Conservation (phyloP, 345 rosid genomes). For the Dimocarpus longan region DNA sequence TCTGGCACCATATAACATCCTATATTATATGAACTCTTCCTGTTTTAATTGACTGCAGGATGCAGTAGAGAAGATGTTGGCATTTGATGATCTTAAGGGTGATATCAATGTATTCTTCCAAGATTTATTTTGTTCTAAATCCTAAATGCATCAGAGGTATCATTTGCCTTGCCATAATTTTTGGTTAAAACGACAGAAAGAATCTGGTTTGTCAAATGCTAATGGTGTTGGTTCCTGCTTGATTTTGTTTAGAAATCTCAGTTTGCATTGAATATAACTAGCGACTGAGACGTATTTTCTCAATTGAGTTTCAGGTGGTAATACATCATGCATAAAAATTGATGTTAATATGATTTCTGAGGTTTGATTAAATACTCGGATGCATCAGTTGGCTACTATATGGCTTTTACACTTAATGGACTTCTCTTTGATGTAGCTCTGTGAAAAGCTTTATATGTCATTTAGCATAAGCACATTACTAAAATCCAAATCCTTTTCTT, state of each 20-base stretch:
- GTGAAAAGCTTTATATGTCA: no score
- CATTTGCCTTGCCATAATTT: neutral
- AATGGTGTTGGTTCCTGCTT: neutral
- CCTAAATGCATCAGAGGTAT: conserved; percentile 23
- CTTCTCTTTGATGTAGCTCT: neutral
- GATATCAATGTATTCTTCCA: conserved; percentile 64
- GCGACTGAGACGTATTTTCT: neutral
- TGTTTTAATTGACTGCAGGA: conserved; percentile 44
- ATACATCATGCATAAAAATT: neutral
- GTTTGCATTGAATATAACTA: neutral
- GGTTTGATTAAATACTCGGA: neutral
- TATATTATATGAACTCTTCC: neutral
- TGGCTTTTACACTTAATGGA: neutral
- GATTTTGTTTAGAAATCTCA: neutral
- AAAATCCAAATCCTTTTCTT: no score
- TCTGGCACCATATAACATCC: neutral
- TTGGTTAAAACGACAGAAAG: neutral
- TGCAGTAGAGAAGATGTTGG: conserved; percentile 68
- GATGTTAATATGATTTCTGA: neutral
- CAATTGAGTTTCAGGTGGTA: neutral
- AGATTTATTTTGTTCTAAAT: conserved; percentile 47
- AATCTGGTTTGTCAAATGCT: neutral
- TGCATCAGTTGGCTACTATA: neutral
- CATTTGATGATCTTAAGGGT: conserved; percentile 54
- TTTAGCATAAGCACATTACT: neutral